phyloP scores from a whole-genome alignment of 495 filamentous ascomycete species.

The Astrothelium macrocarpum region DNA sequence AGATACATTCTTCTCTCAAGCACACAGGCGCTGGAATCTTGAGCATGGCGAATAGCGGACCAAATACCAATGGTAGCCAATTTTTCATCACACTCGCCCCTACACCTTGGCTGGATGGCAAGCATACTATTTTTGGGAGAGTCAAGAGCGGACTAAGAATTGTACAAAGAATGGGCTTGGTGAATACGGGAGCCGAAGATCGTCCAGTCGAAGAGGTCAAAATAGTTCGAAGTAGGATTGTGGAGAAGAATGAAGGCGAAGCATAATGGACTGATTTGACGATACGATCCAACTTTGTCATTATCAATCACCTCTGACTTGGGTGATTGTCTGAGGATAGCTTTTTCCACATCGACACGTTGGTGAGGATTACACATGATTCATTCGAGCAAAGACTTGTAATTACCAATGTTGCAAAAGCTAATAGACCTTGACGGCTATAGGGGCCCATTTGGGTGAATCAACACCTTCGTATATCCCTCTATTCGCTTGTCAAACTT shows the following conservation, averaged over 20 bases:
- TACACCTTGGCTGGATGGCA: slow-evolving; percentile 93
- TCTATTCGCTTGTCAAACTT: slow-evolving; percentile 61
- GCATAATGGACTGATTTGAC: slow-evolving; percentile 5
- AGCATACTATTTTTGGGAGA: slow-evolving; percentile 94
- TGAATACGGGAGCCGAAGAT: slow-evolving; percentile 76
- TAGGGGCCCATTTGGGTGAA: slow-evolving; percentile 29
- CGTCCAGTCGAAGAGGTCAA: slow-evolving; percentile 72
- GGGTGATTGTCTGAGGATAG: no score
- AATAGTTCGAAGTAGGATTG: slow-evolving; percentile 61
- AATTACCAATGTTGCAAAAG: background rate
- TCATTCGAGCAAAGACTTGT: background rate
- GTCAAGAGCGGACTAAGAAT: slow-evolving; percentile 77
- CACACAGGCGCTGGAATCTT: slow-evolving; percentile 91
- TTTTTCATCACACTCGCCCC: slow-evolving; percentile 91
- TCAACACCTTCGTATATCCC: slow-evolving; percentile 36
- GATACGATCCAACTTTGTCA: background rate
- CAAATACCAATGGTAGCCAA: slow-evolving; percentile 83
- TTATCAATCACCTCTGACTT: background rate
- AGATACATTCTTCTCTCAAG: slow-evolving; percentile 66
- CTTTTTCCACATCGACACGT: no score
- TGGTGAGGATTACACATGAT: background rate
- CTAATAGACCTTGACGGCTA: background rate
- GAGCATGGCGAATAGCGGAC: slow-evolving; percentile 93
- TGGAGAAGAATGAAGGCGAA: slow-evolving; percentile 47
- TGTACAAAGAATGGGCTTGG: slow-evolving; percentile 81